These are phyloP conservation scores for Lentinula guzmanii DNA, from an alignment of 768 basidiomycete genomes.

Conservation along the genomic window DNA sequence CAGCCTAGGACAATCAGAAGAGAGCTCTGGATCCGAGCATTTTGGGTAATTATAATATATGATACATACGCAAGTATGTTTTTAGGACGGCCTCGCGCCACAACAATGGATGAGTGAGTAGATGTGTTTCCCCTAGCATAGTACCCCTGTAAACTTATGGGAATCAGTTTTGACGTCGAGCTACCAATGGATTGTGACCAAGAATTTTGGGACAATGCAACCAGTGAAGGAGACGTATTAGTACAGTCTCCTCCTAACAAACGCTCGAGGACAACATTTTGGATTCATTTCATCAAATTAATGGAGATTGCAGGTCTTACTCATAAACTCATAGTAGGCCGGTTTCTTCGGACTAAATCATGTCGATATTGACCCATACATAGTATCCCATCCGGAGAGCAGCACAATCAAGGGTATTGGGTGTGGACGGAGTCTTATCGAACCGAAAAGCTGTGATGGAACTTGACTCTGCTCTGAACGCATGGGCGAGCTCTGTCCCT, in stretches of 20 bases:
- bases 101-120: constrained; percentile 28
- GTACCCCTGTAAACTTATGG: too few relatives aligned
- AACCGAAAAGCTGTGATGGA: background rate
- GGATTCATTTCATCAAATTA: background rate
- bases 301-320: background rate
- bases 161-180: constrained; percentile 32
- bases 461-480: constrained; percentile 40
- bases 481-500: constrained; percentile 52
- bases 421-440: background rate
- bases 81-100: constrained; percentile 47
- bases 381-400: background rate
- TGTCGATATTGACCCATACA: background rate
- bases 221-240: constrained; percentile 7
- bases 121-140: constrained; percentile 8
- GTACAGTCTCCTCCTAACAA: constrained; percentile 1
- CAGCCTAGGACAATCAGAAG: constrained; percentile 21
- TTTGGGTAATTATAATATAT: constrained; percentile 2
- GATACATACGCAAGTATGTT: constrained; percentile 8
- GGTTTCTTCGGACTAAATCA: background rate
- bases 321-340: background rate
- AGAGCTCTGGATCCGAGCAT: constrained; percentile 28
- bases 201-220: constrained; percentile 21
- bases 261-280: constrained; percentile 1
- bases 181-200: constrained; percentile 51
- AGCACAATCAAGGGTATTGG: background rate